Conservation (phyloP, 2,329 filamentous ascomycete genomes). For the Diaporthe ampelina region DNA sequence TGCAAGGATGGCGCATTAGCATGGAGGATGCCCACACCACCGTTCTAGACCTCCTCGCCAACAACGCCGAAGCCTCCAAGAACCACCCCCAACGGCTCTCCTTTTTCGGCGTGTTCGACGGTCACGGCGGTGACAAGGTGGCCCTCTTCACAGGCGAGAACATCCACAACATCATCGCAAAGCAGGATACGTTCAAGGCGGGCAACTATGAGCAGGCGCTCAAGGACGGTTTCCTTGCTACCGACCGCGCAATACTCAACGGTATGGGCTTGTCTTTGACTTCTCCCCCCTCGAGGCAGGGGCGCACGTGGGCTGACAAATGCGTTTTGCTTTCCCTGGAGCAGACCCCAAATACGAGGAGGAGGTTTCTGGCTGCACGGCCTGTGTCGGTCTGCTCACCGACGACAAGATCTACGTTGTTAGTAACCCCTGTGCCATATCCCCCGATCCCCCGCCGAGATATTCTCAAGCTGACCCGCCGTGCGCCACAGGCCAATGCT, state of each 20-base stretch:
- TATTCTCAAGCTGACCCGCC: constrained; percentile 41
- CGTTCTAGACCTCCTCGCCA: constrained; percentile 85
- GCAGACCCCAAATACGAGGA: constrained; percentile 96
- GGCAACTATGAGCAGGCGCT: constrained; percentile 95
- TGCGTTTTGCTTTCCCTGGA: constrained; percentile 18
- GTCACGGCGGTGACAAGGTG: constrained; percentile 97
- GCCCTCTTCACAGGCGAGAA: constrained; percentile 93
- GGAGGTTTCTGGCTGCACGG: constrained; percentile 97
- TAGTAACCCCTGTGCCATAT: constrained; percentile 60
- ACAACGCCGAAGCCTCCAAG: constrained; percentile 67
- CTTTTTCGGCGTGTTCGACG: constrained; percentile 98
- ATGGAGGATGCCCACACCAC: constrained; percentile 98
- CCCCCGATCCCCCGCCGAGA: constrained; percentile 11
- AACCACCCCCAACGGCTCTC: constrained; percentile 82
- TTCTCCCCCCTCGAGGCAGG: too few relatives aligned
- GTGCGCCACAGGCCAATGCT: constrained; percentile 83
- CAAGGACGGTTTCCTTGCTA: constrained; percentile 97
- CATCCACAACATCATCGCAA: constrained; percentile 93
- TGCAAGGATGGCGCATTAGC: constrained; percentile 99
- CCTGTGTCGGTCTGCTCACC: constrained; percentile 90
- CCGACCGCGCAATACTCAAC: constrained; percentile 94
- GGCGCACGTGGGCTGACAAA: constrained; percentile 40
- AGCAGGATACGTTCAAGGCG: constrained; percentile 93
- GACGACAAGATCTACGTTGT: constrained; percentile 96
- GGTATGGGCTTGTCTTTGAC: constrained; percentile 68